phyloP scores from a whole-genome alignment of 2,329 filamentous ascomycete species.

The Xylariales sp. region DNA sequence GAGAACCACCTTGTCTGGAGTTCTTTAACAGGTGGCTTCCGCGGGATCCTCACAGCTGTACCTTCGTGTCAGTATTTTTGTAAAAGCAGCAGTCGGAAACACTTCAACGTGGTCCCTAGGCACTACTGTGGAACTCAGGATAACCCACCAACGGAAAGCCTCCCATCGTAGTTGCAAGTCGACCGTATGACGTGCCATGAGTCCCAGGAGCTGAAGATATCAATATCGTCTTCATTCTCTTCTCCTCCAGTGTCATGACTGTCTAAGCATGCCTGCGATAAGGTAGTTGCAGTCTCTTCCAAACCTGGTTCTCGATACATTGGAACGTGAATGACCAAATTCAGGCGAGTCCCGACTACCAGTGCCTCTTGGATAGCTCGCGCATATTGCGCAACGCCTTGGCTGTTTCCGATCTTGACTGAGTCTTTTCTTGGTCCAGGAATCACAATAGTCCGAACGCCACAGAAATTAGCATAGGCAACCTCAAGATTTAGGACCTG shows the following conservation, averaged over 20 bases:
- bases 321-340: slow-evolving; percentile 74
- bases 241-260: slow-evolving; percentile 23
- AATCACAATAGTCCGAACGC: slow-evolving; percentile 76
- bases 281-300: slow-evolving; percentile 36
- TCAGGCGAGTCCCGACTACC: slow-evolving; percentile 67
- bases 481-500: slow-evolving; percentile 89
- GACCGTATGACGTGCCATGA: slow-evolving; percentile 86
- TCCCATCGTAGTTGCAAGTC: slow-evolving; percentile 76
- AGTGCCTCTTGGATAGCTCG: slow-evolving; percentile 79
- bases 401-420: slow-evolving; percentile 43
- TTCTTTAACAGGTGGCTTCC: slow-evolving; percentile 52
- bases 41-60: slow-evolving; percentile 53
- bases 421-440: slow-evolving; percentile 68
- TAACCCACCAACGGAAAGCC: slow-evolving; percentile 76
- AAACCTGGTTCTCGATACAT: slow-evolving; percentile 71
- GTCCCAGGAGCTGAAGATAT: slow-evolving; percentile 82
- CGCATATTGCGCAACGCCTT: slow-evolving; percentile 69
- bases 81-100: background rate
- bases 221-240: slow-evolving; percentile 43
- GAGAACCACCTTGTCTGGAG: slow-evolving; percentile 65
- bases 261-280: slow-evolving; percentile 10
- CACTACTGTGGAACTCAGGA: background rate
- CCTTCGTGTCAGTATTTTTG: slow-evolving; percentile 11
- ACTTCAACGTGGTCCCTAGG: background rate
- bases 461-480: slow-evolving; percentile 93